A percentile compares a stretch with the other conserved stretches of the same genome.
Conservation (phyloP, 352 stramenopile genomes). For the Globisporangium uncinulatum region DNA sequence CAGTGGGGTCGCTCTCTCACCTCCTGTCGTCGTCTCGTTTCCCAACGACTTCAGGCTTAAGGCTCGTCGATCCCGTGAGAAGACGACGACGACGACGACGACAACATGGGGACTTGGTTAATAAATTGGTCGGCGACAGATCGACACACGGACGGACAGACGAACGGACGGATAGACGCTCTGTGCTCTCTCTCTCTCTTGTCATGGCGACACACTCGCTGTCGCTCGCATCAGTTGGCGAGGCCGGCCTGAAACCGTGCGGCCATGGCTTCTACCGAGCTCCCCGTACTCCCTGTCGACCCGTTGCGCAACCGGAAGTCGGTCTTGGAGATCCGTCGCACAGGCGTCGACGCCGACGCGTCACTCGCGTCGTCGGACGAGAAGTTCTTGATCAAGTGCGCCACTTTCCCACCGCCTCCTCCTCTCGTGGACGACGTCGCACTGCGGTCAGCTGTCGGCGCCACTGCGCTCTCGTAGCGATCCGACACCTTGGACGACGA, state of each 20-base stretch:
- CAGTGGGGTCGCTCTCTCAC: not conserved
- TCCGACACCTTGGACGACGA: conserved; percentile 29
- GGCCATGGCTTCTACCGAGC: conserved; percentile 14
- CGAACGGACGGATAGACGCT: not conserved
- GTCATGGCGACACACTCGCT: not conserved
- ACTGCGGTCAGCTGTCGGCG: conserved; percentile 6
- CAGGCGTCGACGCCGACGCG: conserved; percentile 10
- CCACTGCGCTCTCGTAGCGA: conserved; percentile 44
- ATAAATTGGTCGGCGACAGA: not conserved
- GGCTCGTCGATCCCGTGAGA: not conserved
- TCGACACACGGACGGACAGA: no score
- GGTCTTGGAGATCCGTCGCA: conserved; percentile 29
- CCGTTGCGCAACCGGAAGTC: conserved; percentile 35
- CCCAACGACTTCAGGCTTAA: not conserved
- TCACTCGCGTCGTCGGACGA: conserved; percentile 24
- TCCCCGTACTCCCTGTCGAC: conserved; percentile 23
- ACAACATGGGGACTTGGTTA: not conserved
- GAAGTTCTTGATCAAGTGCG: conserved; percentile 73
- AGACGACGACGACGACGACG: not conserved
- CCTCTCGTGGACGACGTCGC: conserved; percentile 1
- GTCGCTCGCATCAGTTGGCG: not conserved
- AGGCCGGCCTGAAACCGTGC: conserved; percentile 13
- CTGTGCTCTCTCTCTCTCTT: not conserved
- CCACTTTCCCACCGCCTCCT: conserved; percentile 38
- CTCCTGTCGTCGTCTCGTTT: not conserved